A percentile compares a stretch with the other conserved stretches of the same genome.
Conservation (phyloP, 495 filamentous ascomycete genomes). For the Neurospora sublineolata region DNA sequence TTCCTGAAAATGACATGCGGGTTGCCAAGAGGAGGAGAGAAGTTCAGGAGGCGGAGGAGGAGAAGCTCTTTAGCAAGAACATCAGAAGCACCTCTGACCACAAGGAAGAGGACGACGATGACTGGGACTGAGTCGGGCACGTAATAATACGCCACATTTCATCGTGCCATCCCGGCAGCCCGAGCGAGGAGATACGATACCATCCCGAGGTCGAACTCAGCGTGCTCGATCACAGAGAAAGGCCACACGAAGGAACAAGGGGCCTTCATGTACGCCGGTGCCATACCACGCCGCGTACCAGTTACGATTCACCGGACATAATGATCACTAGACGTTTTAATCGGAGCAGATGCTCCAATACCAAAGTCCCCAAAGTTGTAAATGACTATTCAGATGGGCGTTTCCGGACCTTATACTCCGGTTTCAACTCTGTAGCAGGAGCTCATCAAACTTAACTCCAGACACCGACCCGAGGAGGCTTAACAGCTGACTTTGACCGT, state of each 20-base stretch:
- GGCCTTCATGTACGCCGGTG: neutral
- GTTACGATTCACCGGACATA: neutral
- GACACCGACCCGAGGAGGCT: neutral
- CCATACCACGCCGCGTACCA: neutral
- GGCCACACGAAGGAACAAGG: neutral
- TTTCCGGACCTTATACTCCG: neutral
- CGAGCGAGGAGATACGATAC: neutral
- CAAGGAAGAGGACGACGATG: constrained; percentile 57
- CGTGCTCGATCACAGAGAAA: neutral
- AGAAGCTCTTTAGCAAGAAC: constrained; percentile 31
- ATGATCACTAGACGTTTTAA: neutral
- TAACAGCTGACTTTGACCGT: neutral
- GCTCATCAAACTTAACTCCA: neutral
- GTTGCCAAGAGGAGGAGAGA: constrained; percentile 52
- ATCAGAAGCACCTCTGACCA: constrained; percentile 32
- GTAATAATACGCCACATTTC: neutral
- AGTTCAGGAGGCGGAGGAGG: constrained; percentile 46
- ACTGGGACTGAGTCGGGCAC: constrained; percentile 54
- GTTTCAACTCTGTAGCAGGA: neutral
- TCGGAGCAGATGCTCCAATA: neutral
- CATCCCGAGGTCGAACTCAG: neutral
- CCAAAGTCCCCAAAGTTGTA: neutral
- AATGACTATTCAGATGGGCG: neutral
- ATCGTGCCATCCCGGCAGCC: neutral
- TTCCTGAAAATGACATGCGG: constrained; percentile 65